Percentiles rank a stretch among this genome's conserved stretches.
Conservation (phyloP, 169 alveolate genomes). For the Plasmodium coatneyi region DNA sequence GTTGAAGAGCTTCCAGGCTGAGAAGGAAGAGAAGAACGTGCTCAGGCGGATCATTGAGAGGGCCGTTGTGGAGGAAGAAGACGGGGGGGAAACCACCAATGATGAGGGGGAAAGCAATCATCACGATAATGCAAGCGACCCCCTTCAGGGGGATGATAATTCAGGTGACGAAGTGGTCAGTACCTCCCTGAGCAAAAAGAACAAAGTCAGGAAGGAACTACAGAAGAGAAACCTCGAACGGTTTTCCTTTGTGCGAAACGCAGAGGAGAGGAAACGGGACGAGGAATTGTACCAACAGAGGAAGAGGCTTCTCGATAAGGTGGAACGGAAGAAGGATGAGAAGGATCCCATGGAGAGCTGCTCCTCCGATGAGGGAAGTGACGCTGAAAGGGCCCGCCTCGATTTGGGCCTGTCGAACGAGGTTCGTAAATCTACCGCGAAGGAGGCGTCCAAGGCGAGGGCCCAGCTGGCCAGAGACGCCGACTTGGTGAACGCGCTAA, state of each 20-base stretch:
- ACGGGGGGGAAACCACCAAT: neutral
- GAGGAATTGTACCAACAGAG: constrained; percentile 26
- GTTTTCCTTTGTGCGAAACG: constrained; percentile 61
- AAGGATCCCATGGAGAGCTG: neutral
- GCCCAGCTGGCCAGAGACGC: constrained; percentile 15
- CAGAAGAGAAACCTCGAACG: constrained; percentile 50
- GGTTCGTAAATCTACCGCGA: neutral
- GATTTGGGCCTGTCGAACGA: neutral
- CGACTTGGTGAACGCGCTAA: constrained; percentile 21
- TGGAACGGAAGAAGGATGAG: neutral
- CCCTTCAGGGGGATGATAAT: neutral
- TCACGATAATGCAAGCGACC: neutral
- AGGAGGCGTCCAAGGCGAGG: constrained; percentile 34
- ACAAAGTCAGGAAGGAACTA: constrained; percentile 15
- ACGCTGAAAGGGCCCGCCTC: neutral
- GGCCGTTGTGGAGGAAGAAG: neutral
- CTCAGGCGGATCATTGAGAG: constrained; percentile 16
- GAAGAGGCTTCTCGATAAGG: constrained; percentile 2
- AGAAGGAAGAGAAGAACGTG: constrained; percentile 68
- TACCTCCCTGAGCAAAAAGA: neutral
- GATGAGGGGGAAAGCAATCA: neutral
- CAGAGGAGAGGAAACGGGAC: constrained; percentile 42
- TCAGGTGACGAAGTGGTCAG: neutral
- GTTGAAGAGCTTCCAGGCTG: constrained; percentile 12
- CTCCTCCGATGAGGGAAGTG: constrained; percentile 4